Base-by-base conservation (phyloP, 2,329 filamentous ascomycete species). In the Chaetoscypha palmicola region DNA sequence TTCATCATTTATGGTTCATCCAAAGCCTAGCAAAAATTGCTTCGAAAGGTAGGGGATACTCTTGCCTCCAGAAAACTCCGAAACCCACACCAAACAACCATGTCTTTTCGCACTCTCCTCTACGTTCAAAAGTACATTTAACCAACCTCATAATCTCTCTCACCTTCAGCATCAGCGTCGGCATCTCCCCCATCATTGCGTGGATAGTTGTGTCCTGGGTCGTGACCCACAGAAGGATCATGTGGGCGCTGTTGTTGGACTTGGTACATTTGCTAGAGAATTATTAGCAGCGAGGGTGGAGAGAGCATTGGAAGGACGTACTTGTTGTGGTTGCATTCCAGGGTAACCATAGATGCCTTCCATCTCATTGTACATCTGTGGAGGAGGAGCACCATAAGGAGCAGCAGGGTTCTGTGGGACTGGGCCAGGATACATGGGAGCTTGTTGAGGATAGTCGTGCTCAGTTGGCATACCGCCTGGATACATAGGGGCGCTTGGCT, bases 271-370 rank as follows among this genome's bases (percentile, higher is more conserved):
- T 56, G 56, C 62, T 68, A 40, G 39, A 36, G 17, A 16, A 9
- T 40, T 11, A 22, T 44, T 40, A 45, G 39, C 19, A 45, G 35
- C 12, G 19, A 41, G 40, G 19, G 24, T 20, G 12, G n/a, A n/a
- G 20, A 16, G n/a, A 4, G 17, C 4, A n/a, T n/a, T n/a, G 4
- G 14, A 11, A 12, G 32, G 11, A 26, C 76, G 63, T 72, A 90
- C 86, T 71, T 89, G 86, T 65, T 94, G 88, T 52, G 85, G 77
- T 56, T 84, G 81, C 76, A 95, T 86, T 50, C 80, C 70, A 11
- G 82, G 76, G 63, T 94, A 94, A 30, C 76, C 76, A 64, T 97
- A 97, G 74, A 96, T 95, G 51, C 79, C 80, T 50, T 87, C 81
- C 65, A 90, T 82, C 45, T 84, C 81, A 44, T 81, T 75, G 60